Conservation (phyloP, 768 basidiomycete genomes). For the Termitomyces sp. region DNA sequence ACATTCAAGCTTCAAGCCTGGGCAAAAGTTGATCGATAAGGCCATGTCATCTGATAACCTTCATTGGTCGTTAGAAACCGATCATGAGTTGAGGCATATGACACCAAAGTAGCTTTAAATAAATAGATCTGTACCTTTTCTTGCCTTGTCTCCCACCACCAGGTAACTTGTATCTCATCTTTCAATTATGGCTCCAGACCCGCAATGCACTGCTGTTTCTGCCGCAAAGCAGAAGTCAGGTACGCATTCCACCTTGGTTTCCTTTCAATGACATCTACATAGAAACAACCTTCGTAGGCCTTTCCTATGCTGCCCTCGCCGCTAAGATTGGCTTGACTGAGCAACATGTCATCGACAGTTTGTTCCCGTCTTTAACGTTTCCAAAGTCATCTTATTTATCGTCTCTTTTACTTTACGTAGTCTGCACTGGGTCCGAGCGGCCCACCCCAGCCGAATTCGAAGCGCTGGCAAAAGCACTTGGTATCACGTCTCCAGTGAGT, state of each 20-base stretch:
- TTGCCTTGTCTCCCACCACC: not conserved
- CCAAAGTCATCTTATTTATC: not conserved
- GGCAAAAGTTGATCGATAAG: conserved; percentile 5
- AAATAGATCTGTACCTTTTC: not conserved
- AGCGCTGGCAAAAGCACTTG: conserved; percentile 36
- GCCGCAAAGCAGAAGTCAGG: conserved; percentile 45
- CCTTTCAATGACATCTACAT: not conserved
- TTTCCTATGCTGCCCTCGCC: conserved; percentile 47
- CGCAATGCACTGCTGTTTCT: conserved; percentile 54
- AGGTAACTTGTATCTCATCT: not conserved
- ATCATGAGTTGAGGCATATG: not conserved
- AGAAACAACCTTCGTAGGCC: conserved; percentile 25
- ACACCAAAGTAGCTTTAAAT: not conserved
- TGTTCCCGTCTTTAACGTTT: conserved; percentile 15
- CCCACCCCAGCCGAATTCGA: conserved; percentile 47
- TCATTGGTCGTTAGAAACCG: not conserved
- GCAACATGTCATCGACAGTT: conserved; percentile 52
- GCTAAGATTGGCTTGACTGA: conserved; percentile 31
- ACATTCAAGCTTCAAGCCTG: too few relatives aligned
- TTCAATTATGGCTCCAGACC: conserved; percentile 25
- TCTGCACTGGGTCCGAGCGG: conserved; percentile 36
- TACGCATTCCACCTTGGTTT: conserved; percentile 17
- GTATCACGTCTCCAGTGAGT: conserved; percentile 31
- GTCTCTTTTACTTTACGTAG: conserved; percentile 23
- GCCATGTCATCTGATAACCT: conserved; percentile 12